These are phyloP conservation scores for Filobasidium floriforme DNA, from an alignment of 768 basidiomycete genomes.

Conservation along the genomic window DNA sequence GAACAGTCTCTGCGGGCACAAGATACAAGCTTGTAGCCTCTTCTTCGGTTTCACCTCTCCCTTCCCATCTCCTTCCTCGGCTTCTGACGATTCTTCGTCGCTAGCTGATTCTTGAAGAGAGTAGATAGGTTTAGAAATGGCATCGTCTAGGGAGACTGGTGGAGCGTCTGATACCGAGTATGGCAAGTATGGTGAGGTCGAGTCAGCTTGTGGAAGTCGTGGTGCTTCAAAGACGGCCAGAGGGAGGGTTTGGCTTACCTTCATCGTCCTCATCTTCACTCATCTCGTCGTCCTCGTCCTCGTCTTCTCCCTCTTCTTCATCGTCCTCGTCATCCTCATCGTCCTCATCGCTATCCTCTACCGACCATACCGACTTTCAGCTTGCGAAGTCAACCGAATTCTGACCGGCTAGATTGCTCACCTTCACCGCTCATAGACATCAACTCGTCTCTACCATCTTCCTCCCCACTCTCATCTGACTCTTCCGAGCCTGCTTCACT, in stretches of 20 bases:
- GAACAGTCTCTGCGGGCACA: constrained; percentile 10
- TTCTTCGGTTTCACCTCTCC: neutral
- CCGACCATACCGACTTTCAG: neutral
- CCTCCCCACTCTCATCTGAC: neutral
- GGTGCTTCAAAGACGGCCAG: neutral
- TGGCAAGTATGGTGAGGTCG: neutral
- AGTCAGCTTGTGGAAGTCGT: neutral
- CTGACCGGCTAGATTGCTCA: neutral
- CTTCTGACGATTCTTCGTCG: neutral
- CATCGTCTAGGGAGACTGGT: neutral
- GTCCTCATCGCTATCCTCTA: constrained; percentile 3
- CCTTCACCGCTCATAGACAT: constrained; percentile 7
- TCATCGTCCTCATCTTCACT: neutral
- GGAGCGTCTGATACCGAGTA: neutral
- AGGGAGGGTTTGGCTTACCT: neutral
- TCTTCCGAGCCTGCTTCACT: neutral
- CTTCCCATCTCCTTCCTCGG: neutral
- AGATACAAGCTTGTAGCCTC: constrained; percentile 11
- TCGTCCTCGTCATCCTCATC: constrained; percentile 7
- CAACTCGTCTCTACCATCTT: neutral
- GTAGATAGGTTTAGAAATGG: neutral
- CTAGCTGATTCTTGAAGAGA: neutral
- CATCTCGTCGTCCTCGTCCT: constrained; percentile 2
- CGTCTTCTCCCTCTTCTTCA: neutral
- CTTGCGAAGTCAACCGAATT: neutral